Evolutionary conservation across 495 filamentous ascomycete genomes (phyloP), one percentile per base, ranked within the genome.

Genomic region (Tuber indicum): DNA sequence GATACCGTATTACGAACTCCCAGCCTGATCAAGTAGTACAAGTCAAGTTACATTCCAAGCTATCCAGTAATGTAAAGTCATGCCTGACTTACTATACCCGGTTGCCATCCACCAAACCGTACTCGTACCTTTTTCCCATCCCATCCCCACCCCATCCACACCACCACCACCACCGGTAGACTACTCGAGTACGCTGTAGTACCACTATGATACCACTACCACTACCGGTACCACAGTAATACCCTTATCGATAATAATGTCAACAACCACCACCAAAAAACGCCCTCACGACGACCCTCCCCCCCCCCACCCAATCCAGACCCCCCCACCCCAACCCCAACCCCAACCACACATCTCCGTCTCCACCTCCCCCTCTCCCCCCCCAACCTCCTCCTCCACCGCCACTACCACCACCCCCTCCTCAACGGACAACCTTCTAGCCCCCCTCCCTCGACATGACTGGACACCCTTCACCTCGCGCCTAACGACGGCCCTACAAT

Each of bases 401-500:
- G 17, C 39, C 39, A 3, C 39, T 41, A 41, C 49, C 49, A n/a
- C 52, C n/a, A 10, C 52, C 8, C n/a, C 52, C 52, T 62, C 21
- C 12, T 71, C 71, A 32, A 73, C 71, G 36, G 77, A 80, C 19
- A 52, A 79, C 41, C 78, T 80, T n/a, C 78, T 80, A 14, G 26
- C 75, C 7, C 78, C 78, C 36, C 78, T 80, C 12, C 78, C 78
- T 1, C 58, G 72, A 26, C 74, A 80, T 32, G 78, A 80, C 71
- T 80, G 78, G 78, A n/a, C 45, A 3, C 17, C 58, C 19, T 79
- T 80, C n/a, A 71, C 79, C 46, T 17, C 71, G 7, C 79, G 71
- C 72, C 75, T 80, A 21, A 72, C 72, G 12, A 46, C 70, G 62
- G 44, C 74, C 1, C 71, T 80, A n/a, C 75, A 80, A 52, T 70